Evolutionary conservation across 108 stramenopile genomes (phyloP).

Genomic region (Poteriospumella lacustris): DNA sequence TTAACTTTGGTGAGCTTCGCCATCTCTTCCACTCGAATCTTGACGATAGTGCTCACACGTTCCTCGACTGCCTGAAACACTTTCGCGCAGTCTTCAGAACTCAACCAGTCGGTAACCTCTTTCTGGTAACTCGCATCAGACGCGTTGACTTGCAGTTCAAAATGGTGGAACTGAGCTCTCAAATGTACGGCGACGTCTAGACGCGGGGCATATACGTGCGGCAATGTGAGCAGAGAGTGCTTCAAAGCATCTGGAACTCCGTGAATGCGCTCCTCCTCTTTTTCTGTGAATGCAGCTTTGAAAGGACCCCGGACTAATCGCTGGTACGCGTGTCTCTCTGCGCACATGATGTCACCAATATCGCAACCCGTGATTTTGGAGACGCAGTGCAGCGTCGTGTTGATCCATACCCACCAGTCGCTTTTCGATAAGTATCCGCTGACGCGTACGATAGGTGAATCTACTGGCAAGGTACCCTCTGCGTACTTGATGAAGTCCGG

Average conservation of each 20-base stretch:
- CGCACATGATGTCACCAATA: conserved; percentile 1
- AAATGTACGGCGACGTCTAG: conserved; percentile 8
- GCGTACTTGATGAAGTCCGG: neutral
- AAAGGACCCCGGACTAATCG: neutral
- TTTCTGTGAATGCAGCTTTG: neutral
- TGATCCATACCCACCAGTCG: conserved; percentile 18
- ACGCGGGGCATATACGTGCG: neutral
- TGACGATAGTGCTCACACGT: neutral
- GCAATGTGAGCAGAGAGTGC: neutral
- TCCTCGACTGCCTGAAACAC: neutral
- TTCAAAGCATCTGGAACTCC: conserved; percentile 19
- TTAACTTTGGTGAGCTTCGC: neutral
- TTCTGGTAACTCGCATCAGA: neutral
- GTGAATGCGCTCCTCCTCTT: neutral
- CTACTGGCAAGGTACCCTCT: neutral
- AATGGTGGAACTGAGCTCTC: neutral
- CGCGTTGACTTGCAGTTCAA: neutral
- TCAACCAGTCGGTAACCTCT: neutral
- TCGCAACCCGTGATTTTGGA: neutral
- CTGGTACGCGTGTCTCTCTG: conserved; percentile 12
- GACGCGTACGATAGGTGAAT: neutral
- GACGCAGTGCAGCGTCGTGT: neutral
- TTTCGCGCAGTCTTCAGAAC: neutral
- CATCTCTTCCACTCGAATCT: neutral
- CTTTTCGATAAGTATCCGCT: conserved; percentile 1